phyloP scores from a whole-genome alignment of 768 basidiomycete genomes.

The Chalciporus sphaerocephalus region DNA sequence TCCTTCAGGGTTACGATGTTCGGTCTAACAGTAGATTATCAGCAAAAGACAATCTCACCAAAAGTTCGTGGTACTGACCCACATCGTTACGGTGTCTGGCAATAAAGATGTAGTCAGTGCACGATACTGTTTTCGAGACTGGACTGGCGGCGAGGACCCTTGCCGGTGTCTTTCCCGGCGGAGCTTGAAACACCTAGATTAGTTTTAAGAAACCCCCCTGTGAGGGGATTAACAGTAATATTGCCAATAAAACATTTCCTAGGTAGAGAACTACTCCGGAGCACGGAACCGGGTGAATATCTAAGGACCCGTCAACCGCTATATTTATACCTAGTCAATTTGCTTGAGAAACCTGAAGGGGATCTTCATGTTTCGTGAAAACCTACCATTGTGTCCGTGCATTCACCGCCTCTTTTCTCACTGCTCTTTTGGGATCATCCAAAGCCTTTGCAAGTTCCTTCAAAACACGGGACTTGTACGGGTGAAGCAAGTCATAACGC shows the following conservation, averaged over 20 bases:
- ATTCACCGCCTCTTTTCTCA: constrained; percentile 87
- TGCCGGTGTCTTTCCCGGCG: constrained; percentile 12
- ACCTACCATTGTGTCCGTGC: constrained; percentile 43
- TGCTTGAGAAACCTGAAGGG: constrained; percentile 1
- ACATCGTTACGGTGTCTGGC: constrained; percentile 19
- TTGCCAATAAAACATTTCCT: neutral
- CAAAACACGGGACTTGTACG: constrained; percentile 68
- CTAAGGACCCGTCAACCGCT: constrained; percentile 12
- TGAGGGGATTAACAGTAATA: too few species aligned
- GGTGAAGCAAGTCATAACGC: constrained; percentile 80
- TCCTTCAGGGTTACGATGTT: constrained; percentile 94
- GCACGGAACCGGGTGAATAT: neutral
- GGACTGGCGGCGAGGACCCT: neutral
- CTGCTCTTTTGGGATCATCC: constrained; percentile 84
- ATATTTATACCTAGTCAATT: constrained; percentile 27
- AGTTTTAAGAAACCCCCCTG: neutral
- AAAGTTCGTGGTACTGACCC: constrained; percentile 23
- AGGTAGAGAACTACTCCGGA: neutral
- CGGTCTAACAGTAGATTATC: constrained; percentile 52
- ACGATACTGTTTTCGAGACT: neutral
- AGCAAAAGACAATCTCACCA: neutral
- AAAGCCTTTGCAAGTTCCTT: constrained; percentile 69
- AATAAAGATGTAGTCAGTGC: neutral
- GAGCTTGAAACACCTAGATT: constrained; percentile 13
- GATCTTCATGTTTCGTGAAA: neutral